Percentiles rank a stretch among this genome's conserved stretches.
phyloP scores from a whole-genome alignment of 441 rosid genomes.

The Gossypium laxum region DNA sequence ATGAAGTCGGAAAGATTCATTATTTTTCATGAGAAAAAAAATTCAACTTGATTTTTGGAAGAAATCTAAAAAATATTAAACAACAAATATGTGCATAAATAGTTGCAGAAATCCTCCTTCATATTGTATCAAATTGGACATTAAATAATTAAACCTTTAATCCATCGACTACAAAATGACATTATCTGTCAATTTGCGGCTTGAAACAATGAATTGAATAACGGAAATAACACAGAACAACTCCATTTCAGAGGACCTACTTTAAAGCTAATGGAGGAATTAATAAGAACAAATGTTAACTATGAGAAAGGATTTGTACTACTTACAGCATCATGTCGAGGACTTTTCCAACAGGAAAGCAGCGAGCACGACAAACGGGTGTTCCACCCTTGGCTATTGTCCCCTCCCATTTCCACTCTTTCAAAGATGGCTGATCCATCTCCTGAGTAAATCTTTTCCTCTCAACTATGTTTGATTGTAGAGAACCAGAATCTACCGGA shows the following conservation, averaged over 20 bases:
- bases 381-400: constrained; percentile 91
- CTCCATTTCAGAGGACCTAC: background rate
- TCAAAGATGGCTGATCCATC: constrained; percentile 41
- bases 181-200: background rate
- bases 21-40: background rate
- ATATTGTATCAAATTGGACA: background rate
- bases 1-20: background rate
- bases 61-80: constrained; percentile 3
- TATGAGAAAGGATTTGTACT: background rate
- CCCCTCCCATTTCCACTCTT: constrained; percentile 98
- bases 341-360: constrained; percentile 86
- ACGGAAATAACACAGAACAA: background rate
- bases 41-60: background rate
- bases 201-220: background rate
- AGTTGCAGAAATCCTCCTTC: background rate
- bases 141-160: background rate
- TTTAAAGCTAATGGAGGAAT: constrained; percentile 1
- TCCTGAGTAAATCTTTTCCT: constrained; percentile 54
- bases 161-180: background rate
- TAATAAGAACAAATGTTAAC: background rate
- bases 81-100: background rate
- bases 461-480: constrained; percentile 38
- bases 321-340: constrained; percentile 80
- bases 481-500: constrained; percentile 32
- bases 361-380: constrained; percentile 82